These are phyloP conservation scores for Psidium guajava DNA, from an alignment of 345 rosid genomes.

Conservation along the genomic window DNA sequence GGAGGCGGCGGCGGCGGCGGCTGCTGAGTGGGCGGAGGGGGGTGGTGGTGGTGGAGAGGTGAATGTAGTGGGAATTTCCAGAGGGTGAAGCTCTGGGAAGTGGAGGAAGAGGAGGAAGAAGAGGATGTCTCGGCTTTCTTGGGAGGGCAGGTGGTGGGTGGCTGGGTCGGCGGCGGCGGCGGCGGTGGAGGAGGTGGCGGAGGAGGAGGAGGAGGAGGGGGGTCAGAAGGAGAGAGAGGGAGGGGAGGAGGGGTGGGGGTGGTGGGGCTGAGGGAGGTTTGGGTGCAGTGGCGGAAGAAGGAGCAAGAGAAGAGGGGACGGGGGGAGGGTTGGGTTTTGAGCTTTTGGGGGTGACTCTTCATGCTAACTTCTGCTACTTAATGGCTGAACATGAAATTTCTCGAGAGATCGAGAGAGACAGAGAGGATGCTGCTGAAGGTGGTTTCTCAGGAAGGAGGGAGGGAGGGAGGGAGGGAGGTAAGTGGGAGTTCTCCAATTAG, in stretches of 20 bases:
- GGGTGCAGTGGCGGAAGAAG: conserved; percentile 80
- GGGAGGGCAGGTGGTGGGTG: conserved; percentile 8
- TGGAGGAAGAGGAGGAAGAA: conserved; percentile 51
- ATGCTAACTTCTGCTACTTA: background rate
- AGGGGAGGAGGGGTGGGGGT: conserved; percentile 27
- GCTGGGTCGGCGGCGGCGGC: conserved; percentile 1
- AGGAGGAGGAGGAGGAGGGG: background rate
- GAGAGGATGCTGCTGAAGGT: background rate
- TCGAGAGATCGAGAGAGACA: background rate
- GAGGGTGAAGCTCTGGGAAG: conserved; percentile 87
- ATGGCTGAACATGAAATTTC: background rate
- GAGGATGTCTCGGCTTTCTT: conserved; percentile 6
- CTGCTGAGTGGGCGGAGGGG: background rate
- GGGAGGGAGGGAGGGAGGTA: background rate
- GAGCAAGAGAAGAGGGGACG: conserved; percentile 73
- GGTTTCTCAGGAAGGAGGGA: too few relatives aligned
- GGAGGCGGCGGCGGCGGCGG: conserved; percentile 5
- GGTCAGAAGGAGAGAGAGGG: conserved; percentile 17
- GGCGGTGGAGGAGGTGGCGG: conserved; percentile 18
- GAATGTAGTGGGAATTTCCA: conserved; percentile 68
- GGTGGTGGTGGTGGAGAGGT: conserved; percentile 26
- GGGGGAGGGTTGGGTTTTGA: conserved; percentile 58
- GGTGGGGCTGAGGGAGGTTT: conserved; percentile 44
- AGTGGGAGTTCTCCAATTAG: background rate
- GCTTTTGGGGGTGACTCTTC: conserved; percentile 42